Percentiles rank a stretch among this genome's conserved stretches.
Evolutionary conservation across 1,139 yeast genomes (phyloP).

Genomic region (Blastobotrys proliferans): DNA sequence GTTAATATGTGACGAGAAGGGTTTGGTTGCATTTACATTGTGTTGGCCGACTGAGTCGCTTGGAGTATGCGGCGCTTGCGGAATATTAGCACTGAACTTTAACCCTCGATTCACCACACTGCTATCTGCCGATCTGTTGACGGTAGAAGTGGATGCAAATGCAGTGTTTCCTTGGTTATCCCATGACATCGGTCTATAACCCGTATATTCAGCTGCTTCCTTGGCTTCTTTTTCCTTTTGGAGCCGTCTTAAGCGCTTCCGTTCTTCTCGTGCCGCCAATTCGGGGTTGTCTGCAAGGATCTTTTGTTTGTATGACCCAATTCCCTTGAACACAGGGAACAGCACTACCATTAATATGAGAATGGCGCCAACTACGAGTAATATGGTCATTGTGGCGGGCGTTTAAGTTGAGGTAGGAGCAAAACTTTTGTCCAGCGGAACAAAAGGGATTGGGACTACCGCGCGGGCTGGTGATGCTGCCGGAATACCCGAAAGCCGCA

Average conservation of each 20-base stretch:
- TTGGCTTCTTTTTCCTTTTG: conserved; percentile 10
- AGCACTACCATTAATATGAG: conserved; percentile 13
- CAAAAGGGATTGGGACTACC: too few species aligned
- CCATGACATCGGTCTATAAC: conserved; percentile 12
- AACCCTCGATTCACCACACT: conserved; percentile 6
- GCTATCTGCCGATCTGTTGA: not conserved
- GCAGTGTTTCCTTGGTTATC: conserved; percentile 4
- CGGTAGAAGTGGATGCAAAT: not conserved
- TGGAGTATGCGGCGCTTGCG: not conserved
- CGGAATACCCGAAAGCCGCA: too few species aligned
- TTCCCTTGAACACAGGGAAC: conserved; percentile 18
- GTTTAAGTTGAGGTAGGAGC: too few species aligned
- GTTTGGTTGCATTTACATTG: conserved; percentile 12
- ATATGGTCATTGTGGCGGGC: too few species aligned
- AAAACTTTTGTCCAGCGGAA: too few species aligned
- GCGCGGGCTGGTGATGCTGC: too few species aligned
- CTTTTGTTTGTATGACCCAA: conserved; percentile 17
- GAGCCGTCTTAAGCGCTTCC: conserved; percentile 8
- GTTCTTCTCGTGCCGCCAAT: conserved; percentile 9
- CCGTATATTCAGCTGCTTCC: conserved; percentile 6
- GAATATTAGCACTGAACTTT: conserved; percentile 2
- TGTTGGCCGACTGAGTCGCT: not conserved
- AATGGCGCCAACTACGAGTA: too few species aligned
- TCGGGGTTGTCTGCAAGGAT: conserved; percentile 11
- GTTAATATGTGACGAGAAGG: conserved; percentile 18